Percentiles rank a stretch among this genome's conserved stretches.
These are phyloP conservation scores for Solanum pinnatisectum DNA, from an alignment of 257 asterid genomes.

Conservation along the genomic window DNA sequence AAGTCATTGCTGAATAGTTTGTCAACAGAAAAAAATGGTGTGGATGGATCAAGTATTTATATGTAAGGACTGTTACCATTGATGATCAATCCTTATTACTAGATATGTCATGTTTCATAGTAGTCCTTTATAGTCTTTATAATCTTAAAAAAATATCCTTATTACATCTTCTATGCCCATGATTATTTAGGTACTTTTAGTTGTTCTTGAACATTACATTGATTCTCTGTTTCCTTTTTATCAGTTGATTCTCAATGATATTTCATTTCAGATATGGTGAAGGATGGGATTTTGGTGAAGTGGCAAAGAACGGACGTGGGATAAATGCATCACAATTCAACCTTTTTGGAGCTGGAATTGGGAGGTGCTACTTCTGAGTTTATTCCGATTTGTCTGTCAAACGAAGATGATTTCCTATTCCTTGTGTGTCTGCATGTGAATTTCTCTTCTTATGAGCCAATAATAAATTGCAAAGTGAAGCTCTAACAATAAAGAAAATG, in stretches of 20 bases:
- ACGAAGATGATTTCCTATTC: background rate
- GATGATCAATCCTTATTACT: background rate
- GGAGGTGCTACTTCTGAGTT: conserved; percentile 49
- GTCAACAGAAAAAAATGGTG: conserved; percentile 51
- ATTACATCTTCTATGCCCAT: background rate
- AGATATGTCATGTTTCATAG: background rate
- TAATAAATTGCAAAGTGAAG: background rate
- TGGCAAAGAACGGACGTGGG: conserved; percentile 82
- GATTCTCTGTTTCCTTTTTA: background rate
- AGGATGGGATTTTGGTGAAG: conserved; percentile 99
- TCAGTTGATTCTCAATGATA: background rate
- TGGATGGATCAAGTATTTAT: conserved; percentile 76
- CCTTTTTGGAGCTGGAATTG: conserved; percentile 75
- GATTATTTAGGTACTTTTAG: background rate
- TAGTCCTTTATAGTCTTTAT: background rate
- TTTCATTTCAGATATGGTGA: conserved; percentile 70
- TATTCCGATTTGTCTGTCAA: background rate
- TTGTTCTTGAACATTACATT: background rate
- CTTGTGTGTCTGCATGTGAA: background rate
- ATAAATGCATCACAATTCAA: conserved; percentile 85
- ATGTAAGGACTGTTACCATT: conserved; percentile 34
- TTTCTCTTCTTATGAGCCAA: background rate
- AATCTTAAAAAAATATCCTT: background rate
- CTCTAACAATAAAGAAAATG: background rate
- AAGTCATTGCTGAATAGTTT: conserved; percentile 50